Conservation (phyloP, 2,329 filamentous ascomycete genomes). For the Sclerotinia minor region DNA sequence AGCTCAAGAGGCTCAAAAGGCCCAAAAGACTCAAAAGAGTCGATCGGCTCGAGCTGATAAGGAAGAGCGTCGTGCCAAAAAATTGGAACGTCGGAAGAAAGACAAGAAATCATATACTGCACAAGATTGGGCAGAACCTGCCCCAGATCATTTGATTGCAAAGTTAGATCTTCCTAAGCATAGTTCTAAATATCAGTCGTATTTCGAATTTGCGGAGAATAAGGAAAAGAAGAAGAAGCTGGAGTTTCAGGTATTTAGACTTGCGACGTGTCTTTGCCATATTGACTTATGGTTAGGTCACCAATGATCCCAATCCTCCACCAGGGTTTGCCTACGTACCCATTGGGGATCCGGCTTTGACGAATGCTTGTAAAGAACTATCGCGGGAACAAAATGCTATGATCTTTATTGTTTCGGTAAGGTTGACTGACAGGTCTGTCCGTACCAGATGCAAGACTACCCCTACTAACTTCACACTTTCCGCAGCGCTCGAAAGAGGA, state of each 20-base stretch:
- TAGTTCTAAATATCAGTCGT: constrained; percentile 58
- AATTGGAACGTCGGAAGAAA: constrained; percentile 36
- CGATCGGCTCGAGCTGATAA: constrained; percentile 26
- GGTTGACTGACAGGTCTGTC: constrained; percentile 35
- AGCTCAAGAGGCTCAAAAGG: not conserved
- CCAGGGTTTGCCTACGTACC: constrained; percentile 64
- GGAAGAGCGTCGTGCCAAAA: constrained; percentile 35
- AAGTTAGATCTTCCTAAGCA: constrained; percentile 39
- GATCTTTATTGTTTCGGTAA: constrained; percentile 67
- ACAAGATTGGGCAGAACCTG: constrained; percentile 37
- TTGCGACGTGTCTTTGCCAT: constrained; percentile 24
- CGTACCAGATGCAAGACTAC: constrained; percentile 9
- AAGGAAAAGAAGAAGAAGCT: constrained; percentile 64
- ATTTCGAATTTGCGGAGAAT: constrained; percentile 65
- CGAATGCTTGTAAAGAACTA: constrained; percentile 62
- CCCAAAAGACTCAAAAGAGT: constrained; percentile 14
- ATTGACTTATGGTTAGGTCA: constrained; percentile 48
- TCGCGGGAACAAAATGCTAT: constrained; percentile 62
- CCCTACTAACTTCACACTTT: constrained; percentile 19
- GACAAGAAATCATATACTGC: constrained; percentile 37
- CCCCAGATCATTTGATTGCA: constrained; percentile 40
- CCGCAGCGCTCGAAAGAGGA: constrained; percentile 35
- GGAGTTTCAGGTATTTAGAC: constrained; percentile 55
- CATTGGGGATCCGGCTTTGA: constrained; percentile 61
- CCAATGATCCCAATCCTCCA: constrained; percentile 52